A percentile compares a stretch with the other conserved stretches of the same genome.
Conservation (phyloP, 2,329 filamentous ascomycete species). For the Epichloe aotearoae region DNA sequence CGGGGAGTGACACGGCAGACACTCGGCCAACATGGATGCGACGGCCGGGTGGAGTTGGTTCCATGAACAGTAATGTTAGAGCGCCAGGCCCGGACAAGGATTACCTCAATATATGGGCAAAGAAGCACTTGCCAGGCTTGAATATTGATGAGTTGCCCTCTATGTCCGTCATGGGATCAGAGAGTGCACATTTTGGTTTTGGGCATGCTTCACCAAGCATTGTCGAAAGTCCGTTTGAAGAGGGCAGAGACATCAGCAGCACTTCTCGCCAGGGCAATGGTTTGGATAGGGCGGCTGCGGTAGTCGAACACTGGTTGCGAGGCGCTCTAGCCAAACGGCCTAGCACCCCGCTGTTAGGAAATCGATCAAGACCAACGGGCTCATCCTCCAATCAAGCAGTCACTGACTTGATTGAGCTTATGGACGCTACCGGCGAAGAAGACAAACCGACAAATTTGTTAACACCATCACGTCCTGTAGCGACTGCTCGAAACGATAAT, state of each 20-base stretch:
- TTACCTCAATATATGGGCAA: slow-evolving; percentile 70
- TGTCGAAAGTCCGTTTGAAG: slow-evolving; percentile 37
- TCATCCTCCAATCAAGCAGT: slow-evolving; percentile 18
- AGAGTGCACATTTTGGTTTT: slow-evolving; percentile 46
- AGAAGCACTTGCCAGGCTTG: slow-evolving; percentile 68
- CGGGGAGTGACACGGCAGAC: slow-evolving; percentile 26
- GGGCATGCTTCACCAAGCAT: slow-evolving; percentile 26
- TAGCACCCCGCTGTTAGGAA: slow-evolving; percentile 33
- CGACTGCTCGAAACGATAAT: slow-evolving; percentile 21
- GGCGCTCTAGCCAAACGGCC: slow-evolving; percentile 59
- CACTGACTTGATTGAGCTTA: slow-evolving; percentile 59
- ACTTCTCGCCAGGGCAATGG: slow-evolving; percentile 35
- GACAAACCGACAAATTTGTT: slow-evolving; percentile 22
- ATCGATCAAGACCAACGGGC: slow-evolving; percentile 21
- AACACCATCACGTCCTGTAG: slow-evolving; percentile 21
- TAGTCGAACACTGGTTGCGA: slow-evolving; percentile 81
- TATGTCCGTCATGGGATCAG: slow-evolving; percentile 50
- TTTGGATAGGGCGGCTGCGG: slow-evolving; percentile 73
- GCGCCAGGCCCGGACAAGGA: slow-evolving; percentile 75
- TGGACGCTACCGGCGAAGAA: slow-evolving; percentile 47
- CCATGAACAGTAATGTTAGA: slow-evolving; percentile 56
- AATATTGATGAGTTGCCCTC: slow-evolving; percentile 56
- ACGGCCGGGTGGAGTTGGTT: slow-evolving; percentile 79
- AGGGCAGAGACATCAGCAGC: slow-evolving; percentile 29
- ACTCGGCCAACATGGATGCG: slow-evolving; percentile 50